Conservation (phyloP, 2,329 filamentous ascomycete species). For the Neocatenulostroma microsporum region DNA sequence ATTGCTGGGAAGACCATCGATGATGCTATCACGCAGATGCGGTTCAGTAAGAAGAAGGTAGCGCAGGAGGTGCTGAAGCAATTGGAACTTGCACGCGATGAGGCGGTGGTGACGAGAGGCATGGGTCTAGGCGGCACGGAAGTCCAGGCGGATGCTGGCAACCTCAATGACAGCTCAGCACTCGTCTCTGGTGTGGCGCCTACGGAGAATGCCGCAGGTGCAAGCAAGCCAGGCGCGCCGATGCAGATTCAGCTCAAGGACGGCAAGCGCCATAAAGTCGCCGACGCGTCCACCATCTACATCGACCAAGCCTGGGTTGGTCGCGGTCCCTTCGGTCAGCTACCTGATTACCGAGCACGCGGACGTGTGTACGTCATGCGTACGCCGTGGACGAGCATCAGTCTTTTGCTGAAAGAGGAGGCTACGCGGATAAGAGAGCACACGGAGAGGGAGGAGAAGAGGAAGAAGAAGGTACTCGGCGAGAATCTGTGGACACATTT, state of each 20-base stretch:
- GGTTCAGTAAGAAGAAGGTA: constrained; percentile 89
- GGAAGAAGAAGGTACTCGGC: constrained; percentile 58
- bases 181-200: constrained; percentile 5
- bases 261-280: constrained; percentile 62
- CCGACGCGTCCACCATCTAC: constrained; percentile 75
- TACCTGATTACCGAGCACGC: constrained; percentile 65
- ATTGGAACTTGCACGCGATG: constrained; percentile 71
- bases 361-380: constrained; percentile 61
- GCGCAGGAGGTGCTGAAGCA: constrained; percentile 72
- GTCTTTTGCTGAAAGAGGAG: constrained; percentile 82
- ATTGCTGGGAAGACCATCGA: constrained; percentile 90
- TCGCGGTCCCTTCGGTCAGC: constrained; percentile 56
- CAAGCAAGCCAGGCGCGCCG: constrained; percentile 18
- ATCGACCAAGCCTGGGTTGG: constrained; percentile 91
- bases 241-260: constrained; percentile 64
- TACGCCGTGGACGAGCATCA: constrained; percentile 68
- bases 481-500: constrained; percentile 79
- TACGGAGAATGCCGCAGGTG: too few species aligned
- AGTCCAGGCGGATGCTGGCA: constrained; percentile 10
- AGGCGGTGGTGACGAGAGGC: constrained; percentile 68
- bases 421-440: constrained; percentile 76
- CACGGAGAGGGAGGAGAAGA: constrained; percentile 68
- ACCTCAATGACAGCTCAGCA: constrained; percentile 9
- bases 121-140: constrained; percentile 61
- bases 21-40: constrained; percentile 90